Base-by-base conservation (phyloP, 1,139 yeast genomes). In the Pichia sp. region DNA sequence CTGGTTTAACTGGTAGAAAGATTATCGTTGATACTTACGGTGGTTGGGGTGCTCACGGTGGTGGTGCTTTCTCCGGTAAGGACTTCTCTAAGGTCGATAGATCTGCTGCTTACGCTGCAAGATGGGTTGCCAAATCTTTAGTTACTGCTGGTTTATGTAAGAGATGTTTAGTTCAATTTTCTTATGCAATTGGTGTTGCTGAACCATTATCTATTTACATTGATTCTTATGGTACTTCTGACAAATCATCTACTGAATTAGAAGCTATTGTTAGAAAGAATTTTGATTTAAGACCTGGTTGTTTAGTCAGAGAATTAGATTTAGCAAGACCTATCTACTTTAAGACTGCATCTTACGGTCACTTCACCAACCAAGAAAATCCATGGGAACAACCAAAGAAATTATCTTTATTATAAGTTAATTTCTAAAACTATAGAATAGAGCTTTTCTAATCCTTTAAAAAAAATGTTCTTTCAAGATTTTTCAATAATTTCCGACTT, bases 41-140 rank as follows among this genome's bases (percentile, higher is more conserved):
- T 76, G 98, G 99, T 61, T 93, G 98, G 93, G 96, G 98, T 72
- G 97, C 98, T 61, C 98, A 91, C 77, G 99, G 99, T 73, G 99
- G 99, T 78, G 99, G 99, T 79, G 98, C 98, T 54, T 91, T 93
- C 88, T 85, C 96, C 51, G 99, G 99, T 72, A 91, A 91, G 78
- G 99, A 91, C 72, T 91, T 87, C 85, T 87, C 97, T 66, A 91
- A 91, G 79, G 99, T 91, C 63, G 99, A 91, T 72, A 87, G 99
- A 77, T 91, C 98, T 55, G 99, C 98, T 64, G 98, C 98, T 56
- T 91, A 91, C 66, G 97, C 98, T 63, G 98, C 98, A 59, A 88
- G 98, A 77, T 93, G 98, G 98, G 96, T 91, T 60, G 98, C 98
- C 68, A 91, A 91, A 77, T 91, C 98, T 47, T 78, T 91, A 61